phyloP scores from a whole-genome alignment of 148 eudicot species.

The Polygonum aviculare region DNA sequence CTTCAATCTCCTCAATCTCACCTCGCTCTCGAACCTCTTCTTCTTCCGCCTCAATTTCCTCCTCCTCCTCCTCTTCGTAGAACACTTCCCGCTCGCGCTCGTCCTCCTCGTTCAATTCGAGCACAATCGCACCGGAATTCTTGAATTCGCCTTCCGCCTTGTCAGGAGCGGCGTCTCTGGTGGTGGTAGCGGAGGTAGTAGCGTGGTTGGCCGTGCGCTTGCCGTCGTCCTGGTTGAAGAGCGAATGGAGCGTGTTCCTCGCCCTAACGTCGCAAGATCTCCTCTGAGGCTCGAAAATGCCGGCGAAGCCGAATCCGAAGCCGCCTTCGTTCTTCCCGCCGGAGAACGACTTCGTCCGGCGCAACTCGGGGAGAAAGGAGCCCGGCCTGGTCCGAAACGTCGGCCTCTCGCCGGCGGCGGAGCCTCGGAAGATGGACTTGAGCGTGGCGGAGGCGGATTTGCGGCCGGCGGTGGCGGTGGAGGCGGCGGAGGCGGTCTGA shows the following conservation, averaged over 20 bases:
- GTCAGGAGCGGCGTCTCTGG: conserved; percentile 2
- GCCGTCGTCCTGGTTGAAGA: conserved; percentile 26
- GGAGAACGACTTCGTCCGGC: conserved; percentile 76
- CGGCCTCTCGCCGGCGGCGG: conserved; percentile 3
- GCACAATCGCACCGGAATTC: conserved; percentile 19
- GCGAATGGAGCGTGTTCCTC: conserved; percentile 27
- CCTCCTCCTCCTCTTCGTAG: background rate
- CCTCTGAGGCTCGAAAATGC: conserved; percentile 32
- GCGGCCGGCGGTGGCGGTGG: conserved; percentile 31
- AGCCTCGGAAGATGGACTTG: conserved; percentile 20
- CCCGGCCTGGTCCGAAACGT: conserved; percentile 16
- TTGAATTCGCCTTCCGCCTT: conserved; percentile 23
- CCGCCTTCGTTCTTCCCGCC: conserved; percentile 53
- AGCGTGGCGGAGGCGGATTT: conserved; percentile 31
- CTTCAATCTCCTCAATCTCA: conserved; percentile 9
- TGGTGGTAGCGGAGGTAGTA: conserved; percentile 5
- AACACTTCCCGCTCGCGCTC: conserved; percentile 5
- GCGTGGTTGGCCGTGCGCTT: background rate
- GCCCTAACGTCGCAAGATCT: conserved; percentile 38
- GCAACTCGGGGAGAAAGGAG: conserved; percentile 57
- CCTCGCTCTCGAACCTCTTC: background rate
- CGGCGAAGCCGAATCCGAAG: conserved; percentile 29
- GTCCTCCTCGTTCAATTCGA: conserved; percentile 9
- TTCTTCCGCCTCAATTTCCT: background rate
- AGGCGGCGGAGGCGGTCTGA: conserved; percentile 21